Base-by-base conservation (phyloP, 176 grass and related monocot species). In the Bothriochloa decipiens region DNA sequence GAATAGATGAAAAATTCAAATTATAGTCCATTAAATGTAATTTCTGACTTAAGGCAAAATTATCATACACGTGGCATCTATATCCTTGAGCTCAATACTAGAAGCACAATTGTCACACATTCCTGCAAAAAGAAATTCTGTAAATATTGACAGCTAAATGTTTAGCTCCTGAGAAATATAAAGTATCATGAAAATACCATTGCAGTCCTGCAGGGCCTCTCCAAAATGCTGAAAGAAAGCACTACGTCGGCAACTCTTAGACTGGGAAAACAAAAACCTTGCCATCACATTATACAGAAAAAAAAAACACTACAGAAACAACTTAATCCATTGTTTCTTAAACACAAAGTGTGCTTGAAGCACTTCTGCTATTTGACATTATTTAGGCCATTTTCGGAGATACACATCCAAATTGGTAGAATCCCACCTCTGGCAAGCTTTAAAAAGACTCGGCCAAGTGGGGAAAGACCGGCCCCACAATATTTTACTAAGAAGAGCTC, bases 151-250 rank as follows among this genome's bases (percentile, higher is more conserved):
- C n/a, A 57, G 11, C 37, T 39, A 66, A 58, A 83, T 46, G 16
- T 86, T 72, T 57, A 66, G 65, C 28, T 78, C 26, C 58, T 68
- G 67, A 82, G 0, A 66, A 23, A 89, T 4, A 11, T 37, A 17
- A 72, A 78, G 14, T 72, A 82, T 33, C 32, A 57, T 36, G 25
- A 78, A 83, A 84, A 69, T 80, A 97, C 95, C 92, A 60, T 95
- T 93, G 89, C 92, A 98, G 36, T 98, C 89, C 79, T 91, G 92
- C 80, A 74, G 41, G 74, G 77, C 71, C 88, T 98, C 92, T 50
- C 91, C 91, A 93, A 98, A 98, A 93, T 98, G 92, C 65, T 28
- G 89, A 85, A 98, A 95, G 85, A 98, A 88, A 81, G 91, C 92
- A 85, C 76, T 86, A 85, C 83, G 91, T 3, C 89, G 91, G 49